Base-by-base conservation (phyloP, 768 basidiomycete species). In the Naganishia friedmannii region DNA sequence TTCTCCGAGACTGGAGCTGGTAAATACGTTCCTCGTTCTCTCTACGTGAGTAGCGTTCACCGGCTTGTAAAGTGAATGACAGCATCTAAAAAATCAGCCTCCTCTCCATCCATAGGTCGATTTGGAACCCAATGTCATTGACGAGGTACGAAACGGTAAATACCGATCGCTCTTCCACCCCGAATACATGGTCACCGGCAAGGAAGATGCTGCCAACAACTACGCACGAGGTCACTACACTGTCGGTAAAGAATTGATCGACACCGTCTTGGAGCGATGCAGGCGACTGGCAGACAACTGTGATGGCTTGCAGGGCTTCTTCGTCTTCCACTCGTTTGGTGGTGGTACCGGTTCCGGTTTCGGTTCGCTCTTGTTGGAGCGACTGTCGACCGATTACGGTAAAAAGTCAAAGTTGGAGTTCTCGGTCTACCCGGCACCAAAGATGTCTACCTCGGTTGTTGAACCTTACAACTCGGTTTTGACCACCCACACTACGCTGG, bases 381-480 rank as follows among this genome's bases (percentile, higher is more conserved):
- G 93, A 70, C 89, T 99, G 75, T 97, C 95, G 32, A 90, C 91
- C 69, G 96, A 99, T 83, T 99, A 97, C 78, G 96, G 96, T 82
- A 99, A 99, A 84, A 99, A 98, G 84, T 93, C 92, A 60, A 98
- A 98, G 85, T 86, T 98, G 74, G 96, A 99, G 84, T 98, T 99
- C 84, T 90, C 91, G 74, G 93, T 97, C 58, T 97, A 96, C 85
- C 95, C 95, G 67, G 93, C 93, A 6, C 93, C 92, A 60, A 91
- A 90, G 75, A 86, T 93, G 83, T 90, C 92, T 57, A 96, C 89
- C 84, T 97, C 95, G 42, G 90, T 98, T 72, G 96, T 99, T 53
- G 96, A 99, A 83, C 96, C 96, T 1, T 99, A 99, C 85, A 99
- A 99, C 86, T 82, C 83, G 57, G 90, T 96, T 66, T 85, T 99